Conservation (phyloP, 73 alveolate genomes). For the Stentor coeruleus region DNA sequence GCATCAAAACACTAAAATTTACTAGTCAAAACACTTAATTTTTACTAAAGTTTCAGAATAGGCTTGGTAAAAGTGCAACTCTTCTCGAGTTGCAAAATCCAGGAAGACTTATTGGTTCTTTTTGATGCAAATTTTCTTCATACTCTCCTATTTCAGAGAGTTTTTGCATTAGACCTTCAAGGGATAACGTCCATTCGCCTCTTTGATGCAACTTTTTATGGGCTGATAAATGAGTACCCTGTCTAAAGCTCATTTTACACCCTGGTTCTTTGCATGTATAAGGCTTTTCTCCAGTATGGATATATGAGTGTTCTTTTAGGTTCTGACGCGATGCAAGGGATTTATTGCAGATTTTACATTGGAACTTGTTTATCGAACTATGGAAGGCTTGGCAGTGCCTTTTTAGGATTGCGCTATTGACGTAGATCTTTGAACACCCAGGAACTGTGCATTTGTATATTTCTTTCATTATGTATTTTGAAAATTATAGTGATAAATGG, state of each 20-base stretch:
- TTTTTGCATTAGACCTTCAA: too few relatives aligned
- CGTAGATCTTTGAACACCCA: conserved; percentile 46
- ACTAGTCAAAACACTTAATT: too few relatives aligned
- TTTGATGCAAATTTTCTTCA: too few relatives aligned
- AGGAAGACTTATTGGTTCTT: too few relatives aligned
- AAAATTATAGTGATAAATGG: too few relatives aligned
- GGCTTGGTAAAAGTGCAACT: too few relatives aligned
- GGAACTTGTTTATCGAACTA: conserved; percentile 75
- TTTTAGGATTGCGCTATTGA: conserved; percentile 41
- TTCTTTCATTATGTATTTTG: too few relatives aligned
- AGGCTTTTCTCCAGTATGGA: conserved; percentile 93
- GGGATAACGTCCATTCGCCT: too few relatives aligned
- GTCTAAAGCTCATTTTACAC: conserved; percentile 82
- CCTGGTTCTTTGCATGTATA: conserved; percentile 82
- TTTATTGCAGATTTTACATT: conserved; percentile 86
- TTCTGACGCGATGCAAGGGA: conserved; percentile 77
- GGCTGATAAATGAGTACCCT: conserved; percentile 78
- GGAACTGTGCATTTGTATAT: conserved; percentile 27
- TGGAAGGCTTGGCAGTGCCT: conserved; percentile 50
- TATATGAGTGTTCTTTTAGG: conserved; percentile 78
- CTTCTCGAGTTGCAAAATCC: too few relatives aligned
- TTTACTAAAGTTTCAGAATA: too few relatives aligned
- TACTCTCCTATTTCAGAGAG: too few relatives aligned
- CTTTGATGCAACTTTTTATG: conserved; percentile 67
- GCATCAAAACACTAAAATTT: too few relatives aligned